Conservation (phyloP, 805 yeast genomes). For the Suhomyces sp. region DNA sequence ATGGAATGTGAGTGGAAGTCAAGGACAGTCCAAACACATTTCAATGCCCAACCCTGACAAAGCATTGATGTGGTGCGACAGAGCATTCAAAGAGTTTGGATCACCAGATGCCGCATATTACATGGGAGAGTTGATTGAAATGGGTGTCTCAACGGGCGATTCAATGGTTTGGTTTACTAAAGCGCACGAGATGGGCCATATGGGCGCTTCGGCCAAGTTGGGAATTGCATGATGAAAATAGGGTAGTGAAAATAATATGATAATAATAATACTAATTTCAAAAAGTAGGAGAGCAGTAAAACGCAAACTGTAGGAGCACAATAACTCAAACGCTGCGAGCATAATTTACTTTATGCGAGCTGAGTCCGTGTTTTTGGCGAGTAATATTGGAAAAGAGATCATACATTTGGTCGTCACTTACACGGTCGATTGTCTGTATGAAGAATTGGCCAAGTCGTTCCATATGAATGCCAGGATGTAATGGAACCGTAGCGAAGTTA, state of each 20-base stretch:
- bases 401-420: too few relatives aligned
- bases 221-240: constrained; percentile 4
- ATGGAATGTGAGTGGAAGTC: constrained; percentile 38
- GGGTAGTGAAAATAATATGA: background rate
- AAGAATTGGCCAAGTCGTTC: too few relatives aligned
- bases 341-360: too few relatives aligned
- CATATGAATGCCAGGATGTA: too few relatives aligned
- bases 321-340: too few relatives aligned
- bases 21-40: constrained; percentile 33
- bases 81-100: constrained; percentile 39
- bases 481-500: too few relatives aligned
- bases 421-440: too few relatives aligned
- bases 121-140: constrained; percentile 40
- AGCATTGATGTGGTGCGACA: constrained; percentile 43
- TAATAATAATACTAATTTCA: background rate
- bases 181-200: constrained; percentile 36
- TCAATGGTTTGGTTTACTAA: constrained; percentile 30
- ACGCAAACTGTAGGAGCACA: background rate
- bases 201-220: constrained; percentile 24
- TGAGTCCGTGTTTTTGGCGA: too few relatives aligned
- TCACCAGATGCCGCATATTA: constrained; percentile 38
- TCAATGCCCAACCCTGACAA: constrained; percentile 35
- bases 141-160: constrained; percentile 27
- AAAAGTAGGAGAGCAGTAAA: background rate
- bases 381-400: too few relatives aligned